Base-by-base conservation (phyloP, 352 stramenopile genomes). In the Globisporangium middletonii region DNA sequence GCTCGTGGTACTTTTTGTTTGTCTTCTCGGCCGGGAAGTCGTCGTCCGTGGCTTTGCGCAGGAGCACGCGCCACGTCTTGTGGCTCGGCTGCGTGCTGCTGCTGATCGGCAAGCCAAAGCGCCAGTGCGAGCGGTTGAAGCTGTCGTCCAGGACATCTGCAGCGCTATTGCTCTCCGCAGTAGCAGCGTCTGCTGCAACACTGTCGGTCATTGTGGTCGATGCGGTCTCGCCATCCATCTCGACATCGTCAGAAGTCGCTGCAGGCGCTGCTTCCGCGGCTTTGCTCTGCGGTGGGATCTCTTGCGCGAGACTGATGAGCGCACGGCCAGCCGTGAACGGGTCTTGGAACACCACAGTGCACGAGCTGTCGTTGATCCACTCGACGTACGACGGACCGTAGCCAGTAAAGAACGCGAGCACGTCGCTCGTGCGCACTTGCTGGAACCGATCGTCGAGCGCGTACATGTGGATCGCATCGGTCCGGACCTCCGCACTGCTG, bases 331-430 rank as follows among this genome's bases (percentile, higher is more conserved):
- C 80, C 0, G 82, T 94, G 47, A 83, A 84, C 7, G 76, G 55
- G 44, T 94, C 84, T 59, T 92, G 66, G 58, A 94, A 94, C 26
- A 94, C 79, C 18, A 94, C 65, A 1, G 82, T 94, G 53, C 82
- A 92, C 54, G 82, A 80, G 47, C 78, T 90, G 69, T 94, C 82
- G 69, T 94, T 92, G 65, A 92, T 73, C 84, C 84, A 94, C 59
- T 94, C 84, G 45, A 94, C 80, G 67, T 94, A 94, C 23, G 81
- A 89, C 15, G 84, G 84, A 0, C 82, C 80, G 55, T 90, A 94
- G 7, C 80, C 84, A 0, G 68, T 60, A 56, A 94, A 94, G 51
- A 92, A 94, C 43, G 64, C 74, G 60, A 92, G 68, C 18, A 94
- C 65, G 55, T 94, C 84, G 55, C 68, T 88, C 48, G 82, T 92